These are phyloP conservation scores for Berberis thunbergii DNA, from an alignment of 164 flowering plant genomes.

Conservation along the genomic window DNA sequence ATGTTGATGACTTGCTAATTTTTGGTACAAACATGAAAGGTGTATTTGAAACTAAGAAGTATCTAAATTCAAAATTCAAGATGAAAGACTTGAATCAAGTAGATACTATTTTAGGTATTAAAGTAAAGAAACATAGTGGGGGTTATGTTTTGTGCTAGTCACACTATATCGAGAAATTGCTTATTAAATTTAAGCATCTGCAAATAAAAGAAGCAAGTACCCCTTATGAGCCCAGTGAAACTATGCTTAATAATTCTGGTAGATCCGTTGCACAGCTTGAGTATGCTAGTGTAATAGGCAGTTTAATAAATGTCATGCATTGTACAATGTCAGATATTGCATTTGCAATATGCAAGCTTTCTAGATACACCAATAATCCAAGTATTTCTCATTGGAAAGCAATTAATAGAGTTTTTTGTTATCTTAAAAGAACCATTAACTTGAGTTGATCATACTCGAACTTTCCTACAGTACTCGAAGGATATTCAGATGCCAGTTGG, in stretches of 20 bases:
- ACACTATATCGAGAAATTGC: no score
- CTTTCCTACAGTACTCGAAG: background rate
- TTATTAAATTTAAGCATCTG: no score
- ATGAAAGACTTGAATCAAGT: no score
- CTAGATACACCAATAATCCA: background rate
- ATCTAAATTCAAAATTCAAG: no score
- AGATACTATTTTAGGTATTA: no score
- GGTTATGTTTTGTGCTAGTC: no score
- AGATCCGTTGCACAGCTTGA: slow-evolving; percentile 1
- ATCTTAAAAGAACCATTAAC: background rate
- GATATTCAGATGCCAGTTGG: slow-evolving; percentile 3
- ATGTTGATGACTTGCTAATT: no score
- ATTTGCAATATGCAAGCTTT: background rate
- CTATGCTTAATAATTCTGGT: background rate
- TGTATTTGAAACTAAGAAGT: no score
- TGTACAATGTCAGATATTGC: no score
- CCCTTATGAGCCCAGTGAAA: background rate
- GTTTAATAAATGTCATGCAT: background rate
- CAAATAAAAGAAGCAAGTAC: no score
- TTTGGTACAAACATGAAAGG: no score
- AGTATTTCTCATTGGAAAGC: slow-evolving; percentile 2
- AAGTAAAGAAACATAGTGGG: no score
- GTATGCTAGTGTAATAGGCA: background rate
- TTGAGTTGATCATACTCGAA: background rate
- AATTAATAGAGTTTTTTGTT: background rate